Percentiles rank a stretch among this genome's conserved stretches.
Evolutionary conservation across 306 rosid genomes (phyloP).

Genomic region (Dryas drummondii): DNA sequence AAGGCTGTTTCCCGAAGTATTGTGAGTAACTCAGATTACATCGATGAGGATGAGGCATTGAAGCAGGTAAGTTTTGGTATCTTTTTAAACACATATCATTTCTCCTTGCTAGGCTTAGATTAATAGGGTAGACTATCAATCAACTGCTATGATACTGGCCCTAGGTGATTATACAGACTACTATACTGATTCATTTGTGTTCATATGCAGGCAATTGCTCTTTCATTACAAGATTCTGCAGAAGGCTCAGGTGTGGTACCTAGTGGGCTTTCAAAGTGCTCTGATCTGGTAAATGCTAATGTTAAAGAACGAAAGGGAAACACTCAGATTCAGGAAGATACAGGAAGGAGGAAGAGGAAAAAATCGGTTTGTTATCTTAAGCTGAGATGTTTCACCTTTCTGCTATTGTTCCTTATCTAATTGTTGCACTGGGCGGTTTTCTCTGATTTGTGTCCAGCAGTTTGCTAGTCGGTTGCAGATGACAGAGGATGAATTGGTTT

Average conservation of each 20-base stretch:
- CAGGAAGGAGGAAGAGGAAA: constrained; percentile 61
- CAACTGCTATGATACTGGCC: constrained; percentile 12
- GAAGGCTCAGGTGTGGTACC: constrained; percentile 30
- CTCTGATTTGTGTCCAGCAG: constrained; percentile 39
- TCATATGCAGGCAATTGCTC: constrained; percentile 71
- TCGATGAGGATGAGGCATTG: constrained; percentile 68
- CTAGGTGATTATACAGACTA: constrained; percentile 1
- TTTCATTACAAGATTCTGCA: constrained; percentile 59
- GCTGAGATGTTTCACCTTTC: constrained; percentile 12
- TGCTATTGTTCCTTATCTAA: neutral
- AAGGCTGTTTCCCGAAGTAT: constrained; percentile 32
- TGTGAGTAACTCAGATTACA: constrained; percentile 24
- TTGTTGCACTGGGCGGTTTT: constrained; percentile 10
- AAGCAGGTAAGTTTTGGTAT: constrained; percentile 45
- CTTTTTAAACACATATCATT: neutral
- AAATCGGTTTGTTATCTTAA: constrained; percentile 51
- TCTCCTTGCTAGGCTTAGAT: constrained; percentile 13
- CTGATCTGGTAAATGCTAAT: constrained; percentile 21
- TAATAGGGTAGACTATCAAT: constrained; percentile 10
- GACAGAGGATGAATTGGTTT: constrained; percentile 78
- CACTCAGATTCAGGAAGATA: constrained; percentile 39
- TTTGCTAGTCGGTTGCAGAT: constrained; percentile 75
- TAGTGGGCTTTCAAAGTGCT: constrained; percentile 3
- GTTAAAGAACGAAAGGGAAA: constrained; percentile 37
- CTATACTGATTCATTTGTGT: constrained; percentile 26